These are phyloP conservation scores for Pythium sukuiense DNA, from an alignment of 352 stramenopile genomes.

Conservation along the genomic window DNA sequence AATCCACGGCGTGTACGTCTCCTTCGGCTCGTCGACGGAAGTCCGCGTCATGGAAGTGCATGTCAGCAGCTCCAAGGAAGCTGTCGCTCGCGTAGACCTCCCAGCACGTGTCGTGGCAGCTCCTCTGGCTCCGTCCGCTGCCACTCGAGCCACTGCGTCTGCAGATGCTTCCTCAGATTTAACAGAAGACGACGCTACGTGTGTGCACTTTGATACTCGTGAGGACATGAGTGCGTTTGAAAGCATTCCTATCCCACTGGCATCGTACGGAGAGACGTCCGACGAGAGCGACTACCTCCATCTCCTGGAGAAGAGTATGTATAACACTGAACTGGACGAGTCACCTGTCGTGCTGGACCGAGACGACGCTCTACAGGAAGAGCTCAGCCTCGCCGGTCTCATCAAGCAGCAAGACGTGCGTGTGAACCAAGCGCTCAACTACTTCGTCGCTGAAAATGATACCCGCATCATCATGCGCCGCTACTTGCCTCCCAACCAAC, in stretches of 20 bases:
- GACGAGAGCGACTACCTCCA: conserved; percentile 39
- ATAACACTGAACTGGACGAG: conserved; percentile 57
- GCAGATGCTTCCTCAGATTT: conserved; percentile 1
- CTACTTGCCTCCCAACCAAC: conserved; percentile 75
- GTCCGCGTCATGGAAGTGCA: conserved; percentile 84
- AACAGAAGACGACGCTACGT: conserved; percentile 46
- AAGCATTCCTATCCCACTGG: conserved; percentile 53
- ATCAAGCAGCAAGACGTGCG: conserved; percentile 76
- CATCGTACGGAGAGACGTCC: conserved; percentile 54
- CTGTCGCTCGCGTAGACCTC: not conserved
- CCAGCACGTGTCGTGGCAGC: not conserved
- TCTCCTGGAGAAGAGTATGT: conserved; percentile 50
- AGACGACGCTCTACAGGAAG: conserved; percentile 77
- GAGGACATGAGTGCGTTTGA: conserved; percentile 52
- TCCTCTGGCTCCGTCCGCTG: not conserved
- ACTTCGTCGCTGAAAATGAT: conserved; percentile 60
- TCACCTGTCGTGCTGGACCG: conserved; percentile 60
- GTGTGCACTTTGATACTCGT: conserved; percentile 38
- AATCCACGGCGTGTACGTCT: conserved; percentile 79
- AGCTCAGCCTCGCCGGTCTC: conserved; percentile 68
- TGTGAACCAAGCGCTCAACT: conserved; percentile 79
- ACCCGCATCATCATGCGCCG: conserved; percentile 72
- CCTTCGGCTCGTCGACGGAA: conserved; percentile 73
- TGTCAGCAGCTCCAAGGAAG: conserved; percentile 50
- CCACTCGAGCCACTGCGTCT: not conserved